Evolutionary conservation across 2,329 filamentous ascomycete species (phyloP).

Genomic region (Fusarium sp.): DNA sequence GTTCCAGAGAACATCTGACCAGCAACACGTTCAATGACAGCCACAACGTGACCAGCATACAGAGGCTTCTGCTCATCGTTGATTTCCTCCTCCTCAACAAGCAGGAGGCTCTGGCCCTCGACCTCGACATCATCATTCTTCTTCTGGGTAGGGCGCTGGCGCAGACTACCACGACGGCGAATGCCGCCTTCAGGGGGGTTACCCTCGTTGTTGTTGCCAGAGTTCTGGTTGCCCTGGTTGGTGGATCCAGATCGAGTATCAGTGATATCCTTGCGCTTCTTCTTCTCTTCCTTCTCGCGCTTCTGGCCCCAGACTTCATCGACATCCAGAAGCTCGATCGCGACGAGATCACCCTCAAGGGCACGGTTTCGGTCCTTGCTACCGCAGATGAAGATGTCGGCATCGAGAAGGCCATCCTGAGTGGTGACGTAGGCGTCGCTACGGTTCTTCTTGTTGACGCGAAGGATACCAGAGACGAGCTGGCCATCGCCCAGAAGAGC

Average conservation of each 20-base stretch:
- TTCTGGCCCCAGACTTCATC: constrained; percentile 99
- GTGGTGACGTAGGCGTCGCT: constrained; percentile 98
- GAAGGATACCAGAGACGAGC: constrained; percentile 93
- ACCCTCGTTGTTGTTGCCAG: constrained; percentile 69
- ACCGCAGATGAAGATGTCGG: constrained; percentile 99
- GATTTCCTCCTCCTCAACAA: constrained; percentile 98
- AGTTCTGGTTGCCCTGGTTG: constrained; percentile 75
- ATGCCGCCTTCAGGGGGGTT: constrained; percentile 82
- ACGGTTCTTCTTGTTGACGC: constrained; percentile 99
- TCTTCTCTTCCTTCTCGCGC: constrained; percentile 99
- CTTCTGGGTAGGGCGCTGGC: constrained; percentile 97
- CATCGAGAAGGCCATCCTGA: constrained; percentile 85
- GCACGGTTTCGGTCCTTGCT: constrained; percentile 99
- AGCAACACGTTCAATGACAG: constrained; percentile 94
- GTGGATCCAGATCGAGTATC: constrained; percentile 85
- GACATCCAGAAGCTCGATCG: constrained; percentile 94
- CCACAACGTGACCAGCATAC: constrained; percentile 96
- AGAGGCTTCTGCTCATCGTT: constrained; percentile 98
- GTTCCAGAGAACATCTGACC: constrained; percentile 99
- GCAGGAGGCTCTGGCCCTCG: constrained; percentile 93
- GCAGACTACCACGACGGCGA: constrained; percentile 90
- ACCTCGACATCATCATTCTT: constrained; percentile 99
- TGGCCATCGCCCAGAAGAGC: constrained; percentile 91
- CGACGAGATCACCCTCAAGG: constrained; percentile 94
- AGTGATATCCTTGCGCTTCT: constrained; percentile 99